Evolutionary conservation across 2,329 filamentous ascomycete genomes (phyloP).

Genomic region (Rhynchosporium agropyri): DNA sequence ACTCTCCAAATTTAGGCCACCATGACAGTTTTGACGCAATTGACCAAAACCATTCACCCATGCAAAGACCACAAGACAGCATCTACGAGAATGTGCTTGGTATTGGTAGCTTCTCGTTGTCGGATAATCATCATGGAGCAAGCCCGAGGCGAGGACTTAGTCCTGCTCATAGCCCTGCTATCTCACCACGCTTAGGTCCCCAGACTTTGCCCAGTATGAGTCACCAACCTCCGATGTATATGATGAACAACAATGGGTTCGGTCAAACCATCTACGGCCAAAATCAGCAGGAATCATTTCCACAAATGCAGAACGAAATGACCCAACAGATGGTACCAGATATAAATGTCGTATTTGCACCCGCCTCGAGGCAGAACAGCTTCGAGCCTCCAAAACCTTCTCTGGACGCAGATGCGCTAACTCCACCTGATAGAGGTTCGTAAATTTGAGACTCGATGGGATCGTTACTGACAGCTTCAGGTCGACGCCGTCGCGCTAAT

Average conservation of each 20-base stretch:
- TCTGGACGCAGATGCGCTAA: slow-evolving; percentile 76
- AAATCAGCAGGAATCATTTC: slow-evolving; percentile 50
- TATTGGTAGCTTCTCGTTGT: slow-evolving; percentile 80
- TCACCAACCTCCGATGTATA: slow-evolving; percentile 49
- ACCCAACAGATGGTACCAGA: slow-evolving; percentile 81
- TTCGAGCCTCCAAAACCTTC: slow-evolving; percentile 68
- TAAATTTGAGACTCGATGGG: slow-evolving; percentile 16
- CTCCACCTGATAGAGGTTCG: slow-evolving; percentile 73
- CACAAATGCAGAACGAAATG: slow-evolving; percentile 59
- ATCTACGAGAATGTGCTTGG: slow-evolving; percentile 78
- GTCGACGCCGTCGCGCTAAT: slow-evolving; percentile 43
- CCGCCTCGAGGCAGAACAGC: slow-evolving; percentile 66
- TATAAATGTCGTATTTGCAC: slow-evolving; percentile 92
- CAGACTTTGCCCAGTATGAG: slow-evolving; percentile 57
- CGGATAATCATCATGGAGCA: slow-evolving; percentile 60
- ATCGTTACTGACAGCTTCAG: slow-evolving; percentile 34
- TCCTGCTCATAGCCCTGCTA: slow-evolving; percentile 73
- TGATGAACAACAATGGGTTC: slow-evolving; percentile 53
- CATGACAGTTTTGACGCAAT: slow-evolving; percentile 78
- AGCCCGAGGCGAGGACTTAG: slow-evolving; percentile 75
- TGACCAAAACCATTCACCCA: slow-evolving; percentile 74
- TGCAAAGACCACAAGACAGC: slow-evolving; percentile 73
- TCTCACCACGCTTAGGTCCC: slow-evolving; percentile 63
- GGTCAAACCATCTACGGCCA: slow-evolving; percentile 54
- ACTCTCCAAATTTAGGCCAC: slow-evolving; percentile 78